Evolutionary conservation across 2,329 filamentous ascomycete genomes (phyloP).

Genomic region (Kalaharituber pfeilii): DNA sequence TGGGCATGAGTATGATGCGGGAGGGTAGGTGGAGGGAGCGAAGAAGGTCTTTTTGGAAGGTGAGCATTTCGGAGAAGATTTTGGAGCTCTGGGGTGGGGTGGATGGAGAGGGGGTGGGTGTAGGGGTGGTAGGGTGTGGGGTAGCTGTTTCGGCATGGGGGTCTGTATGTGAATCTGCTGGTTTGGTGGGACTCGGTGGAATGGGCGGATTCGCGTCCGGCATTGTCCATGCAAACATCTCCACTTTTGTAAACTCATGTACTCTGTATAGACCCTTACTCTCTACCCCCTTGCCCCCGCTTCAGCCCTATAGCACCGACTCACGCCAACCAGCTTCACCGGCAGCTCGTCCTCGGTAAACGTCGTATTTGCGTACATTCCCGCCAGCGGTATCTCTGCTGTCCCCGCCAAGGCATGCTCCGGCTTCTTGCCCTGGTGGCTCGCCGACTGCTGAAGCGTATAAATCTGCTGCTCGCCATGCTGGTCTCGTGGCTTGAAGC

Average conservation of each 20-base stretch:
- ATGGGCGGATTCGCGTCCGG: slow-evolving; percentile 31
- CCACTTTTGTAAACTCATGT: slow-evolving; percentile 96
- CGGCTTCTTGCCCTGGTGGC: slow-evolving; percentile 39
- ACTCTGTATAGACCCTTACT: slow-evolving; percentile 93
- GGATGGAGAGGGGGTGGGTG: slow-evolving; percentile 13
- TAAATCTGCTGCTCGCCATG: slow-evolving; percentile 89
- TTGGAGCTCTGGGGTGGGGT: slow-evolving; percentile 30
- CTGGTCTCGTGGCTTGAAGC: slow-evolving; percentile 82
- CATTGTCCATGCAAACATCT: slow-evolving; percentile 83
- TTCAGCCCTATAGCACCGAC: slow-evolving; percentile 89
- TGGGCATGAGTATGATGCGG: slow-evolving; percentile 84
- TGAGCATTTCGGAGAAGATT: slow-evolving; percentile 69
- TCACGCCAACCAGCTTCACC: slow-evolving; percentile 62
- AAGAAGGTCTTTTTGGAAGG: slow-evolving; percentile 73
- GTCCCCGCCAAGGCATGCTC: slow-evolving; percentile 67
- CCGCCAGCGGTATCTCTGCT: slow-evolving; percentile 85
- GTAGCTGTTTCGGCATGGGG: not conserved
- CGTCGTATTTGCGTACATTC: slow-evolving; percentile 61
- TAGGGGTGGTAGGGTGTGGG: too few relatives aligned
- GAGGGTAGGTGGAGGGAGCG: slow-evolving; percentile 60
- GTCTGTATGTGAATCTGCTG: not conserved
- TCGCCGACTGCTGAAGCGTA: slow-evolving; percentile 37
- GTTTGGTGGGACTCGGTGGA: not conserved
- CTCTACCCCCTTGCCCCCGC: slow-evolving; percentile 77
- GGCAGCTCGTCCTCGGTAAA: slow-evolving; percentile 52